Conservation (phyloP, 2,329 filamentous ascomycete genomes). For the Penicillium glabrum region DNA sequence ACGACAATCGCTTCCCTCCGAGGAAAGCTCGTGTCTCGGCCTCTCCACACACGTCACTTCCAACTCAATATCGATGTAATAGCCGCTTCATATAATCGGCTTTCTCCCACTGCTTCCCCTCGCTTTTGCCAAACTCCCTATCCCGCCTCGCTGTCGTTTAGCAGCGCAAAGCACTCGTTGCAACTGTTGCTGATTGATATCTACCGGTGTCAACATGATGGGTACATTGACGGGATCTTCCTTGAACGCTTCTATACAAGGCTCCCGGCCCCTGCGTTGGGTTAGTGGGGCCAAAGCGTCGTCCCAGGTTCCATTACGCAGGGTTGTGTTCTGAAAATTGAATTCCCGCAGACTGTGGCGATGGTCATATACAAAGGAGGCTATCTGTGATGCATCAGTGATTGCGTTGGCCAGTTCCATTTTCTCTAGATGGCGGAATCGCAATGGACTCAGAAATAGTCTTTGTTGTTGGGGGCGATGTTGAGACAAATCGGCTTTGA, state of each 20-base stretch:
- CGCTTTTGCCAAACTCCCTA: slow-evolving; percentile 20
- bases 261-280: slow-evolving; percentile 33
- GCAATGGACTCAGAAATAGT: slow-evolving; percentile 54
- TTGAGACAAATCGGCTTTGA: not conserved
- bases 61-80: slow-evolving; percentile 25
- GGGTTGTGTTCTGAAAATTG: slow-evolving; percentile 73
- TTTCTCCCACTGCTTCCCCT: slow-evolving; percentile 28
- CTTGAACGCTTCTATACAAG: slow-evolving; percentile 39
- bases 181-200: slow-evolving; percentile 28
- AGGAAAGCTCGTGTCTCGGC: slow-evolving; percentile 1
- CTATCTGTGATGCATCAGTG: slow-evolving; percentile 66
- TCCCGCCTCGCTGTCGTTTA: slow-evolving; percentile 14
- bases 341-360: slow-evolving; percentile 70
- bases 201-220: slow-evolving; percentile 21
- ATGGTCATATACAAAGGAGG: slow-evolving; percentile 67
- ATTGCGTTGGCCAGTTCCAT: slow-evolving; percentile 67
- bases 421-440: slow-evolving; percentile 66
- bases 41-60: slow-evolving; percentile 17
- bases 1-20: slow-evolving; percentile 13
- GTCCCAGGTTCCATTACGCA: slow-evolving; percentile 75
- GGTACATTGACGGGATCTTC: slow-evolving; percentile 33
- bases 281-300: slow-evolving; percentile 75
- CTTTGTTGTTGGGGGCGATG: not conserved
- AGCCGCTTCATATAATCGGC: slow-evolving; percentile 35
- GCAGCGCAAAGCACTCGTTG: slow-evolving; percentile 28